Percentiles rank a stretch among this genome's conserved stretches.
Conservation (phyloP, 305 asterid genomes). For the Lippia alba region DNA sequence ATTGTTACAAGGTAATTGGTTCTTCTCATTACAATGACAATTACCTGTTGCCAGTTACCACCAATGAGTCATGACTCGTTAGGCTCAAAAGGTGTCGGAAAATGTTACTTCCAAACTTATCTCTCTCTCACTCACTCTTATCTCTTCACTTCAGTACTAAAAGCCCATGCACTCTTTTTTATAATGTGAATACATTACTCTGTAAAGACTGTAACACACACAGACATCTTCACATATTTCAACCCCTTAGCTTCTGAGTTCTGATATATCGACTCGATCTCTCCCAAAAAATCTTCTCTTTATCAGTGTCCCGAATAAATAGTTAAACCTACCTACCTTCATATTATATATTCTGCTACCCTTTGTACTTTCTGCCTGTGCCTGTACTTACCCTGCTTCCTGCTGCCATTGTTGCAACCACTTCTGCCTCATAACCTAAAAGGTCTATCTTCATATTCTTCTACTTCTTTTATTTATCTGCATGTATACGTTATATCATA, state of each 20-base stretch:
- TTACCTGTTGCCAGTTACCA: conserved; percentile 31
- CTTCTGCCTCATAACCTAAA: too few relatives aligned
- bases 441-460: too few relatives aligned
- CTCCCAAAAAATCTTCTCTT: conserved; percentile 10
- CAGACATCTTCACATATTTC: conserved; percentile 40
- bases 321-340: conserved; percentile 12
- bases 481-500: too few relatives aligned
- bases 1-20: neutral
- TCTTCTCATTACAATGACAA: neutral
- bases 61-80: conserved; percentile 15
- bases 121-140: conserved; percentile 47
- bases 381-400: neutral
- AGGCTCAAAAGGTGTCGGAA: conserved; percentile 31
- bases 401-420: neutral
- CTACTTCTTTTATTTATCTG: too few relatives aligned
- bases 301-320: neutral
- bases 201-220: neutral
- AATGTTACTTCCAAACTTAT: conserved; percentile 5
- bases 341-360: conserved; percentile 5
- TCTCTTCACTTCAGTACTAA: conserved; percentile 31
- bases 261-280: neutral
- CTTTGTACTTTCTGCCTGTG: conserved; percentile 34
- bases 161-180: conserved; percentile 11
- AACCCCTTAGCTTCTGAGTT: conserved; percentile 18
- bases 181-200: neutral